Evolutionary conservation across 2,329 filamentous ascomycete species (phyloP).

Genomic region (Monilinia vaccinii-corymbosi): DNA sequence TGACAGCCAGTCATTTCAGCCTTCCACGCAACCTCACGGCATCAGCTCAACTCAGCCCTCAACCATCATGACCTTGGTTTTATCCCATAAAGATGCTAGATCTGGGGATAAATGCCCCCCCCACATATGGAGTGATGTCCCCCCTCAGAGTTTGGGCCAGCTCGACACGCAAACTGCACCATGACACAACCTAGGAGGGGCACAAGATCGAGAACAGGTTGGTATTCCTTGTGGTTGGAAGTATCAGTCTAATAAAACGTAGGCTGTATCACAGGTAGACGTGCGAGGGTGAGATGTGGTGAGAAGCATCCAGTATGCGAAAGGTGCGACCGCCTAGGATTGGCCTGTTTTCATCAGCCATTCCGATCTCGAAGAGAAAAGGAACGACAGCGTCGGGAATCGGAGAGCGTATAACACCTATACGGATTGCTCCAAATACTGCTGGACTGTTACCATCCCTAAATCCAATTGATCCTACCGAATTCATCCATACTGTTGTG

Average conservation of each 20-base stretch:
- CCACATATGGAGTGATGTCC: background rate
- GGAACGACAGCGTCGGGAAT: background rate
- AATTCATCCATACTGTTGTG: background rate
- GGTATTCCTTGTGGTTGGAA: background rate
- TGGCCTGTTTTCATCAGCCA: background rate
- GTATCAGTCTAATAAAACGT: background rate
- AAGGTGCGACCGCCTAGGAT: background rate
- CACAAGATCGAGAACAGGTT: background rate
- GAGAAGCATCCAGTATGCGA: slow-evolving; percentile 3
- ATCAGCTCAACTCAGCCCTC: background rate
- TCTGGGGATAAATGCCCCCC: background rate
- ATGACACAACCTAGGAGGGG: background rate
- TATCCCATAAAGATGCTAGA: background rate
- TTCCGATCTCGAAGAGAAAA: background rate
- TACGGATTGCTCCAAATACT: background rate
- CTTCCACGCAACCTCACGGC: background rate
- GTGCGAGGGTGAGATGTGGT: slow-evolving; percentile 1
- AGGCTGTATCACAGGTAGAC: slow-evolving; percentile 6
- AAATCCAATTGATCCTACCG: background rate
- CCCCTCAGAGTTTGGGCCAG: background rate
- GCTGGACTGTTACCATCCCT: background rate
- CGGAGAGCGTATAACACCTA: background rate
- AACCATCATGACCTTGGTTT: background rate
- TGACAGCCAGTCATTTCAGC: background rate
- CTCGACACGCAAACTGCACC: background rate